Conservation (phyloP, 108 stramenopile species). For the Skeletonema costatum region DNA sequence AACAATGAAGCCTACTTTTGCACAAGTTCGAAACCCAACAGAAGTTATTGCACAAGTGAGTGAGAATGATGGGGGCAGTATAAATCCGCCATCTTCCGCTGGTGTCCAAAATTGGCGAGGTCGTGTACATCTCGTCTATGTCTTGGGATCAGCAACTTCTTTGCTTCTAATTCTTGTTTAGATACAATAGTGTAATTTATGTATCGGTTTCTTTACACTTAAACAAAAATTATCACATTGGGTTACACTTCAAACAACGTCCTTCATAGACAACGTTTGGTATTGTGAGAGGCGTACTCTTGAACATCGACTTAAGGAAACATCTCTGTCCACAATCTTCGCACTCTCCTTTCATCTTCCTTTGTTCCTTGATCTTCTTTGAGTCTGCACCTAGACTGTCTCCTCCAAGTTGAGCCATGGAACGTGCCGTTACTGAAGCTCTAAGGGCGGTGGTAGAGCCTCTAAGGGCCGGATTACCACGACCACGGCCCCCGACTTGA, state of each 20-base stretch:
- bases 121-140: not conserved
- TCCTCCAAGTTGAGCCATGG: constrained; percentile 28
- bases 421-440: constrained; percentile 4
- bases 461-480: not conserved
- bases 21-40: not conserved
- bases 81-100: not conserved
- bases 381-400: constrained; percentile 17
- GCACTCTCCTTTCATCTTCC: constrained; percentile 40
- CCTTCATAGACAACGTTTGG: constrained; percentile 26
- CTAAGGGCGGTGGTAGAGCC: not conserved
- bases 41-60: not conserved
- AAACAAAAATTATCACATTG: constrained; percentile 12
- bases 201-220: not conserved
- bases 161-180: not conserved
- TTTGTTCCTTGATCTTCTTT: constrained; percentile 25
- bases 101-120: not conserved
- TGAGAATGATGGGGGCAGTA: not conserved
- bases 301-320: constrained; percentile 32
- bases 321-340: constrained; percentile 36
- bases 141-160: not conserved
- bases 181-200: not conserved
- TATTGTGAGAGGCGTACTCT: constrained; percentile 30
- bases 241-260: constrained; percentile 34
- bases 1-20: not conserved
- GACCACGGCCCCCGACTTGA: not conserved